Base-by-base conservation (phyloP, 1,284 basidiomycete genomes). In the Pseudomicrostroma phylloplanum region DNA sequence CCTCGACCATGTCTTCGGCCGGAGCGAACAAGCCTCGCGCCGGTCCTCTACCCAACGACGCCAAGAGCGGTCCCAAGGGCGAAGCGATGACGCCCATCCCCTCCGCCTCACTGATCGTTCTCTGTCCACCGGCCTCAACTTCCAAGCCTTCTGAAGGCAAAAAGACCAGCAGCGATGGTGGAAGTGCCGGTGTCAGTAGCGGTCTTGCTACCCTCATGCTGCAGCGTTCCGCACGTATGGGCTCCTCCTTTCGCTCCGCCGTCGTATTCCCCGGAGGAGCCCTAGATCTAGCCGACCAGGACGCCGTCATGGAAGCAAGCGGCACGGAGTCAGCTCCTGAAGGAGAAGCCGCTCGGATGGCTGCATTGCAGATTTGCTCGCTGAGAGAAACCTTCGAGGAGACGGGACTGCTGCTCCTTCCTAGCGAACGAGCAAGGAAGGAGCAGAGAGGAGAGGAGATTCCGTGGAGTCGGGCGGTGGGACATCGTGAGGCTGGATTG, bases 241-340 rank as follows among this genome's bases (percentile, higher is more conserved):
- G 71, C 13, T 70, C 68, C 1, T 73, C 70, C 57, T 76, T 76
- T 62, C 61, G 72, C 8, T 72, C 70, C 4, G 73, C 73, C 8
- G 68, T 72, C 41, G 73, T 76, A n/a, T 76, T 76, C 26, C 73
- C 73, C 9, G 73, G 73, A 26, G 73, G 73, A 8, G 70, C 68
- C 2, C 67, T 76, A 25, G 73, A 76, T 36, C 26, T 68, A 1
- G 64, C 67, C 11, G 72, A 76, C 46, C 66, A 72, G 58, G 62
- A 63, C 0, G 67, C 65, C 6, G 54, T 68, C 53, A 46, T 8
- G 11, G 26, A 54, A 49, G 21, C 58, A 55, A 60, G 39, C n/a
- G n/a, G 49, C 17, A 21, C 39, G 17, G 57, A 46, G 3, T 23
- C 41, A 56, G 51, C 25, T 11, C 43, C 6, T 8, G 51, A 55